Evolutionary conservation across 352 stramenopile species (phyloP).

Genomic region (Phytopythium montanum): DNA sequence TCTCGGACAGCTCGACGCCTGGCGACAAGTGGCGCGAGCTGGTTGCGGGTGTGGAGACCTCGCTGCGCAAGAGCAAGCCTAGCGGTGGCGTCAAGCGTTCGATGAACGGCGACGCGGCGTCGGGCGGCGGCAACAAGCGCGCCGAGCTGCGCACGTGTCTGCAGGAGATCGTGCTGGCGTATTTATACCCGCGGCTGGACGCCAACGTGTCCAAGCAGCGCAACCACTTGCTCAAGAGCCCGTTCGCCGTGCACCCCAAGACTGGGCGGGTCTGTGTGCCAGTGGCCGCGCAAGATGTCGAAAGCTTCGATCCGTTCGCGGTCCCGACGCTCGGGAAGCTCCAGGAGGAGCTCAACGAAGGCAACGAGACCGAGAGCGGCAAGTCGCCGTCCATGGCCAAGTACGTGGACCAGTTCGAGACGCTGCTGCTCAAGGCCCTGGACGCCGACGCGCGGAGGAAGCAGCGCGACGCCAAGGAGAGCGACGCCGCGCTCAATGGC

Average conservation of each 20-base stretch:
- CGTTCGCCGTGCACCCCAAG: constrained; percentile 98
- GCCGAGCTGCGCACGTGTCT: constrained; percentile 87
- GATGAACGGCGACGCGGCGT: constrained; percentile 26
- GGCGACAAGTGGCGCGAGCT: constrained; percentile 90
- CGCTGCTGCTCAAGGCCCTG: constrained; percentile 67
- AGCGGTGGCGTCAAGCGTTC: constrained; percentile 41
- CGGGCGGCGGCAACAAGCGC: constrained; percentile 31
- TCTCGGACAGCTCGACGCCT: constrained; percentile 50
- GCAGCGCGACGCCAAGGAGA: constrained; percentile 64
- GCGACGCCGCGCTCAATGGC: constrained; percentile 63
- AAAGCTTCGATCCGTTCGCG: constrained; percentile 83
- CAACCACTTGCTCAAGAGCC: constrained; percentile 99
- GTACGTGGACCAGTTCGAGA: constrained; percentile 75
- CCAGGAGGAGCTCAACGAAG: constrained; percentile 79
- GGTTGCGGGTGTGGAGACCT: constrained; percentile 61
- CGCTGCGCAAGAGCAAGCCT: constrained; percentile 54
- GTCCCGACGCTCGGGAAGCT: constrained; percentile 85
- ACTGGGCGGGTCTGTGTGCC: constrained; percentile 98
- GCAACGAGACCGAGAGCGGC: constrained; percentile 25
- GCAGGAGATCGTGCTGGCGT: constrained; percentile 94
- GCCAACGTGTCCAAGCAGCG: constrained; percentile 99
- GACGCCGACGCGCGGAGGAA: constrained; percentile 61
- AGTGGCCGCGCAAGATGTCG: constrained; percentile 82
- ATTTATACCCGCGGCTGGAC: constrained; percentile 98
- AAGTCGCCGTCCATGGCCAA: constrained; percentile 58